Evolutionary conservation across 2,329 filamentous ascomycete genomes (phyloP).

Genomic region (Calcarisporium arbuscula): DNA sequence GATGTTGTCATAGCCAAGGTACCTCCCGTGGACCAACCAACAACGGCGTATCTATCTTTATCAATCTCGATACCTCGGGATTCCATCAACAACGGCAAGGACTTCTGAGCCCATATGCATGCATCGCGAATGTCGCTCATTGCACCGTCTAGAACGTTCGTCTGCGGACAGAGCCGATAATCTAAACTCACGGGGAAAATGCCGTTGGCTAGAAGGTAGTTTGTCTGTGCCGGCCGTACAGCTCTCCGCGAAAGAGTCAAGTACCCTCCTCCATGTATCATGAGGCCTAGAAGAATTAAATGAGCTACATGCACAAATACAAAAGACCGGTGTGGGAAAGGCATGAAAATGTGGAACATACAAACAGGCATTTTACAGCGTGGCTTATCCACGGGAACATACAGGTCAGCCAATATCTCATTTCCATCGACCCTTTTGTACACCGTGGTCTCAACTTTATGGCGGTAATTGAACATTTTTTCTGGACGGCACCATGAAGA

Average conservation of each 20-base stretch:
- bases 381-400: conserved; percentile 8
- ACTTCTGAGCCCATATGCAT: conserved; percentile 29
- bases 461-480: conserved; percentile 1
- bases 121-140: conserved; percentile 39
- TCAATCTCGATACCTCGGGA: conserved; percentile 11
- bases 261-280: conserved; percentile 40
- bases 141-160: conserved; percentile 36
- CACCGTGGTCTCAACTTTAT: conserved; percentile 8
- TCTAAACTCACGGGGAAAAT: conserved; percentile 43
- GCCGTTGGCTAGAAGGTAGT: conserved; percentile 27
- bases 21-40: conserved; percentile 46
- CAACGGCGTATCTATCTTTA: conserved; percentile 26
- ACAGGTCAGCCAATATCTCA: conserved; percentile 11
- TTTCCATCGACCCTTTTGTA: conserved; percentile 12
- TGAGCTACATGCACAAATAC: neutral
- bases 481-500: conserved; percentile 1
- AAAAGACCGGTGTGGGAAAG: neutral
- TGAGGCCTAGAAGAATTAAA: conserved; percentile 24
- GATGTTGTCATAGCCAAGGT: conserved; percentile 34
- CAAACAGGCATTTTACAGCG: conserved; percentile 3
- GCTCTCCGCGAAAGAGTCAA: conserved; percentile 31
- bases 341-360: neutral
- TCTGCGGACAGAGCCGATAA: conserved; percentile 44
- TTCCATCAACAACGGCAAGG: conserved; percentile 7
- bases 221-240: conserved; percentile 29